phyloP scores from a whole-genome alignment of 352 stramenopile species.

The Phytopythium oedochilum region DNA sequence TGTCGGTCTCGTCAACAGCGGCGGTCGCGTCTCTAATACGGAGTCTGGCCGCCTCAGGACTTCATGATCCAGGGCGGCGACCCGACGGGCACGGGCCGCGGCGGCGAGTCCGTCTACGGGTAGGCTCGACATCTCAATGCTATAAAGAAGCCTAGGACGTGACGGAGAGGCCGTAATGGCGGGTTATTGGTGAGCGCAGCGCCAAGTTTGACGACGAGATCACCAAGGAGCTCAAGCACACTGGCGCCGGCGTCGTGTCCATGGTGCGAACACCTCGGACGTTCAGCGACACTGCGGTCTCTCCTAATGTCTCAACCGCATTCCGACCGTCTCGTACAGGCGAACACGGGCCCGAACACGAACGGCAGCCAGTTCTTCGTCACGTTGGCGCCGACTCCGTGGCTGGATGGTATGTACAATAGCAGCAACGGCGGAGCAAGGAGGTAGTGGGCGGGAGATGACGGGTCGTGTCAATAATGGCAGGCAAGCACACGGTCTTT shows the following conservation, averaged over 20 bases:
- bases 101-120: conserved; percentile 92
- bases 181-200: conserved; percentile 17
- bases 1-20: not conserved
- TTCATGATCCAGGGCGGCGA: conserved; percentile 97
- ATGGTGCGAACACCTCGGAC: no score
- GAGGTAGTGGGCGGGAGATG: not conserved
- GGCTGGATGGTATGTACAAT: conserved; percentile 79
- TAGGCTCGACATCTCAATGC: conserved; percentile 14
- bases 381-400: conserved; percentile 90
- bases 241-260: conserved; percentile 87
- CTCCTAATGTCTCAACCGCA: no score
- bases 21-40: not conserved
- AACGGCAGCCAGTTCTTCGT: conserved; percentile 96
- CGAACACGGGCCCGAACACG: conserved; percentile 89
- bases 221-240: conserved; percentile 91
- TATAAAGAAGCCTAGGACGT: no score
- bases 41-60: conserved; percentile 28
- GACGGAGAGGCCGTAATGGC: no score
- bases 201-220: conserved; percentile 95
- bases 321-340: no score
- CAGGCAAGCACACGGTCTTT: conserved; percentile 93
- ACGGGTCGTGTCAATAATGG: not conserved
- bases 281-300: no score
- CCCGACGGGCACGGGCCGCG: conserved; percentile 90
- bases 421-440: no score